Evolutionary conservation across 2,329 filamentous ascomycete genomes (phyloP).

Genomic region (Claviceps cyperi): DNA sequence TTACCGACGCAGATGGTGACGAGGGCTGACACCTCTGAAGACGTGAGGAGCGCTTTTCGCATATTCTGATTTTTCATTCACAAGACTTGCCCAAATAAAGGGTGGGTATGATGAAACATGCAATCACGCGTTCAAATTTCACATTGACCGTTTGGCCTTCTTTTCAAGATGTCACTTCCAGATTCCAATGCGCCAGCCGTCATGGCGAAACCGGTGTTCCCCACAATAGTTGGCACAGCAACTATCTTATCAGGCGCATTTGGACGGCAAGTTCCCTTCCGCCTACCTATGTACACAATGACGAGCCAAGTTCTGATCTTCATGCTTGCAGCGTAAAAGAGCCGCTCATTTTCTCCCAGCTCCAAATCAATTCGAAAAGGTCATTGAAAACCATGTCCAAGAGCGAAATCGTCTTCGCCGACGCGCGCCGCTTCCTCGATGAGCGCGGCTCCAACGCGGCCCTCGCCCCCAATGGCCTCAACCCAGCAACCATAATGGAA

Average conservation of each 20-base stretch:
- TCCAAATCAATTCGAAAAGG: constrained; percentile 1
- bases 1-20: constrained; percentile 50
- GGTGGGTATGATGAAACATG: too few relatives aligned
- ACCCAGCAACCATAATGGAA: constrained; percentile 91
- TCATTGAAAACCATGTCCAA: constrained; percentile 16
- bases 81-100: neutral
- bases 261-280: neutral
- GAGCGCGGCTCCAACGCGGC: constrained; percentile 68
- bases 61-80: constrained; percentile 9
- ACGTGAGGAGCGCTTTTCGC: constrained; percentile 45
- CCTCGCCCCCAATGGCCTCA: constrained; percentile 73
- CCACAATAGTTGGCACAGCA: constrained; percentile 24
- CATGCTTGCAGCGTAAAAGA: neutral
- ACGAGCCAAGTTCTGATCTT: too few relatives aligned
- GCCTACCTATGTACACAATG: too few relatives aligned
- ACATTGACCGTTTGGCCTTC: too few relatives aligned
- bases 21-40: constrained; percentile 55
- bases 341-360: neutral
- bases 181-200: too few relatives aligned
- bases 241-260: constrained; percentile 26
- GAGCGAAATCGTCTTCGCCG: constrained; percentile 52
- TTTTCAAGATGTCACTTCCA: too few relatives aligned
- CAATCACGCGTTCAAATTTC: too few relatives aligned
- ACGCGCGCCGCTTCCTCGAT: constrained; percentile 72
- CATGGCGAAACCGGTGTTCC: neutral